Conservation (phyloP, 2,329 filamentous ascomycete genomes). For the Didymella lethalis region DNA sequence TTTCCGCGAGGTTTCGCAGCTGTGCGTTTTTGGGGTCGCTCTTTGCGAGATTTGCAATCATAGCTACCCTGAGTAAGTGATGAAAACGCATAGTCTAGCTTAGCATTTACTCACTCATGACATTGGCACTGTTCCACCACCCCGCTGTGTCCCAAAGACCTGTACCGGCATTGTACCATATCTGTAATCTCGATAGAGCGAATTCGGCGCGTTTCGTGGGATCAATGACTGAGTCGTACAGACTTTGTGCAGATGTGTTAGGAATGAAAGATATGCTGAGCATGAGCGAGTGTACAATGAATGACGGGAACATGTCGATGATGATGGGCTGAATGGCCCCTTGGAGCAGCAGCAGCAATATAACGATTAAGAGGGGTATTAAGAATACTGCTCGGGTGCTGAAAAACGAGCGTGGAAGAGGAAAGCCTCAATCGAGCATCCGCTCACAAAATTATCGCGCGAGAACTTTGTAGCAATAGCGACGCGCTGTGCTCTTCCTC, state of each 20-base stretch:
- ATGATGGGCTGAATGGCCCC: background rate
- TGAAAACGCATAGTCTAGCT: background rate
- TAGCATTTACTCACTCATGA: conserved; percentile 56
- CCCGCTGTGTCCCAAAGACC: conserved; percentile 70
- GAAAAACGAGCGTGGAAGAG: conserved; percentile 7
- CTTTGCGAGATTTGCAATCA: conserved; percentile 63
- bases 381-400: background rate
- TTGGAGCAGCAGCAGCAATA: background rate
- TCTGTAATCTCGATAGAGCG: conserved; percentile 60
- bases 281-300: conserved; percentile 23
- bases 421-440: conserved; percentile 2
- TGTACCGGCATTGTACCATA: conserved; percentile 66
- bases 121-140: conserved; percentile 81
- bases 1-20: conserved; percentile 47
- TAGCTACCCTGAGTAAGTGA: conserved; percentile 40
- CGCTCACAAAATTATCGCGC: conserved; percentile 1
- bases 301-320: conserved; percentile 29
- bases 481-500: conserved; percentile 11
- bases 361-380: background rate
- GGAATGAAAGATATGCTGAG: conserved; percentile 25
- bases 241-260: conserved; percentile 35
- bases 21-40: conserved; percentile 37
- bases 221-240: conserved; percentile 23
- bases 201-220: conserved; percentile 37
- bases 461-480: conserved; percentile 18